These are phyloP conservation scores for Cyclospora cayetanensis DNA, from an alignment of 169 alveolate genomes.

Conservation along the genomic window DNA sequence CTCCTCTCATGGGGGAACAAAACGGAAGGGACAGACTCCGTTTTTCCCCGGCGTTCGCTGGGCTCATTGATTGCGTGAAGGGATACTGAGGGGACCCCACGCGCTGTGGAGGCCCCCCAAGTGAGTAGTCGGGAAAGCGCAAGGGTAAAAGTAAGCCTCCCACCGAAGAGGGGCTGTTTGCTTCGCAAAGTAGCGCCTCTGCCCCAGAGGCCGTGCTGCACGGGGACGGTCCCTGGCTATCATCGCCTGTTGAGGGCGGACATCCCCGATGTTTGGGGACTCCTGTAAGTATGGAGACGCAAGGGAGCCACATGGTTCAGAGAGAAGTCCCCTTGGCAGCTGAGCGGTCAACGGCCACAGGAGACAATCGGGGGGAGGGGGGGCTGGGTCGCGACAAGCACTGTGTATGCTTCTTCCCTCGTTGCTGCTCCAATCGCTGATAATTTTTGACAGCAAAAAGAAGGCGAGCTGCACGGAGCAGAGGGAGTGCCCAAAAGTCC, in stretches of 20 bases:
- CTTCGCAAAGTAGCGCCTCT: not conserved
- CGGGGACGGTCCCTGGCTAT: not conserved
- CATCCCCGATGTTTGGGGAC: not conserved
- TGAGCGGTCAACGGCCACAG: not conserved
- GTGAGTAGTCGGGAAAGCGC: not conserved
- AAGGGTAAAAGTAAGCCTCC: not conserved
- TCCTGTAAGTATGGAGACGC: not conserved
- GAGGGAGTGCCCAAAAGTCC: not conserved
- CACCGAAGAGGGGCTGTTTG: not conserved
- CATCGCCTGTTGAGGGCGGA: not conserved
- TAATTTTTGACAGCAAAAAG: not conserved
- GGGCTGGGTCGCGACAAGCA: no score
- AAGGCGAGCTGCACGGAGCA: not conserved
- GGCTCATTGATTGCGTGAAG: not conserved
- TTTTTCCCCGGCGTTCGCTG: slow-evolving; percentile 17
- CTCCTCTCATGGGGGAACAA: not conserved
- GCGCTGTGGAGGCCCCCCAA: not conserved
- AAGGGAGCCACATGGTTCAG: not conserved
- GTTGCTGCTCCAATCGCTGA: not conserved
- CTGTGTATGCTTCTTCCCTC: not conserved
- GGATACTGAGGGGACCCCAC: slow-evolving; percentile 24
- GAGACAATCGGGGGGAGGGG: not conserved
- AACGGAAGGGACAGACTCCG: not conserved
- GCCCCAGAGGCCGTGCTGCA: not conserved
- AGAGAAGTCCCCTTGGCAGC: not conserved